These are phyloP conservation scores for Chalciporus pseudorubinellus DNA, from an alignment of 768 basidiomycete genomes.

Conservation along the genomic window DNA sequence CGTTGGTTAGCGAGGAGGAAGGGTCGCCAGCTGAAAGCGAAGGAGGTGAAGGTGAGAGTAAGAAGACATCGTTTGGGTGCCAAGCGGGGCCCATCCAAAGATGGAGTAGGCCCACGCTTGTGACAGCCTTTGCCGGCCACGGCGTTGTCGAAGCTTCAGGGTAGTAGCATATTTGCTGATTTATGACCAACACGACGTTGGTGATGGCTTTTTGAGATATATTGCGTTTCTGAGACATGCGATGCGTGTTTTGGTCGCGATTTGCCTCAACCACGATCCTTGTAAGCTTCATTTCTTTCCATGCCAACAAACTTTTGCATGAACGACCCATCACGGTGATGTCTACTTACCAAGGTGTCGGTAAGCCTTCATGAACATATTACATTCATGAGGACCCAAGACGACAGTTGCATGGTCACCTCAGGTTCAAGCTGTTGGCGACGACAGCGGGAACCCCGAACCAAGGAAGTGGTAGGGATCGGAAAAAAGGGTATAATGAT, in stretches of 20 bases:
- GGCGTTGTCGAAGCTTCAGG: constrained; percentile 14
- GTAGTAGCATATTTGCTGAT: constrained; percentile 12
- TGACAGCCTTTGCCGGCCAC: constrained; percentile 2
- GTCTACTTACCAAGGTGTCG: constrained; percentile 14
- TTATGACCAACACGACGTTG: constrained; percentile 4
- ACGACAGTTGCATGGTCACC: constrained; percentile 4
- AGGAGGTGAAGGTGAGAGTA: constrained; percentile 20
- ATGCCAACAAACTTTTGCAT: constrained; percentile 3
- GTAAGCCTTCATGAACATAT: constrained; percentile 11
- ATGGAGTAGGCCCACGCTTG: constrained; percentile 13
- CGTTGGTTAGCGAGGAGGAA: constrained; percentile 55
- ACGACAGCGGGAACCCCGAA: constrained; percentile 10
- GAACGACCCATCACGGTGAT: constrained; percentile 10
- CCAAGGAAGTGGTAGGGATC: neutral
- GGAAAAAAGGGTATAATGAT: constrained; percentile 1
- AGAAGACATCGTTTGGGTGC: constrained; percentile 36
- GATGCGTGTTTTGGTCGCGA: constrained; percentile 9
- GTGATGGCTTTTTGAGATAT: constrained; percentile 16
- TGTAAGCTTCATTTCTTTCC: neutral
- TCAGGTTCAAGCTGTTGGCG: constrained; percentile 1
- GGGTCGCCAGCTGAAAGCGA: constrained; percentile 24
- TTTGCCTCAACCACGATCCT: constrained; percentile 5
- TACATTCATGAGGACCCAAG: constrained; percentile 4
- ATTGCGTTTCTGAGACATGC: constrained; percentile 7
- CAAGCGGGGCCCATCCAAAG: constrained; percentile 13